These are phyloP conservation scores for Panellus pusillus DNA, from an alignment of 768 basidiomycete genomes.

Conservation along the genomic window DNA sequence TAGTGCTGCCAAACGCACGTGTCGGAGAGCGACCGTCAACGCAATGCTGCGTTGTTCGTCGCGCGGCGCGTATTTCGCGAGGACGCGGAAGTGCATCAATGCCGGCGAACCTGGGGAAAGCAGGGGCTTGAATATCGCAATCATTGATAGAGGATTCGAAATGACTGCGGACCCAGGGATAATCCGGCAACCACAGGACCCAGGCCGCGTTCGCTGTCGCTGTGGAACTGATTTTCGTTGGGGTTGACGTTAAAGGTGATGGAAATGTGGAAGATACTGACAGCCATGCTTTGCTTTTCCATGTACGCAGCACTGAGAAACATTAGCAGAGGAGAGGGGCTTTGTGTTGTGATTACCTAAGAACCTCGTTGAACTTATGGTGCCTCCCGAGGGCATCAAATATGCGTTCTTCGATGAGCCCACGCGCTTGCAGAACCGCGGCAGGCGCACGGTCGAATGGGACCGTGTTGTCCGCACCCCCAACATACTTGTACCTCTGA, in stretches of 20 bases:
- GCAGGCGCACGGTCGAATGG: slow-evolving; percentile 58
- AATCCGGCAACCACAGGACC: slow-evolving; percentile 74
- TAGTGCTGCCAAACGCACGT: slow-evolving; percentile 57
- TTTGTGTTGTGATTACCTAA: slow-evolving; percentile 43
- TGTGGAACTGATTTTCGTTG: slow-evolving; percentile 60
- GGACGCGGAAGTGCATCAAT: slow-evolving; percentile 74
- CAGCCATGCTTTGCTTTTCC: slow-evolving; percentile 84
- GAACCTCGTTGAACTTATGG: slow-evolving; percentile 69
- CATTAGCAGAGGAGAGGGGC: background rate
- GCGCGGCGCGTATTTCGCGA: slow-evolving; percentile 35
- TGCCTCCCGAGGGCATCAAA: slow-evolving; percentile 39
- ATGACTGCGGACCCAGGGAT: slow-evolving; percentile 51
- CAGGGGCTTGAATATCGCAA: background rate
- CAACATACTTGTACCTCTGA: slow-evolving; percentile 54
- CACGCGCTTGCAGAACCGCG: slow-evolving; percentile 58
- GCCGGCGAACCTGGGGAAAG: slow-evolving; percentile 49
- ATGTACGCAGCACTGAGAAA: slow-evolving; percentile 70
- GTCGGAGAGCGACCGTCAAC: slow-evolving; percentile 61
- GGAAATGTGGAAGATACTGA: slow-evolving; percentile 32
- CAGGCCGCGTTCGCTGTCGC: slow-evolving; percentile 72
- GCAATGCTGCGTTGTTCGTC: slow-evolving; percentile 35
- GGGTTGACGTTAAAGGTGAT: background rate
- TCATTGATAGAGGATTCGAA: no score
- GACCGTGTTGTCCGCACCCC: slow-evolving; percentile 71
- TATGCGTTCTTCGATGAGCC: slow-evolving; percentile 59